A percentile compares a stretch with the other conserved stretches of the same genome.
Conservation (phyloP, 2,329 filamentous ascomycete genomes). For the Cytospora piceicola region DNA sequence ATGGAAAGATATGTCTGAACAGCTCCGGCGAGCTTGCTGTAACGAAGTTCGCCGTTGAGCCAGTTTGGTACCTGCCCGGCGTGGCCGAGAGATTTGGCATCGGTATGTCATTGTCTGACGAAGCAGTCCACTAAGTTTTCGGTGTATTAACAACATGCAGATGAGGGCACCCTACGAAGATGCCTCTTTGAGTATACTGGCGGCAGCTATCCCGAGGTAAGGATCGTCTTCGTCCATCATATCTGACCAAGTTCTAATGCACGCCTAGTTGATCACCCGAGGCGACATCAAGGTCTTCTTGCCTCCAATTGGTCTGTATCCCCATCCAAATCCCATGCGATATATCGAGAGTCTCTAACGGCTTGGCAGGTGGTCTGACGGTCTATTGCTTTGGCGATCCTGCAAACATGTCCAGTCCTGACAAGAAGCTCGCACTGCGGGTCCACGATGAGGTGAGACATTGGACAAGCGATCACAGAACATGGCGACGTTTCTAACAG, state of each 20-base stretch:
- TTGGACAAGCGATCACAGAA: background rate
- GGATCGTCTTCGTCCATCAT: slow-evolving; percentile 10
- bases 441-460: slow-evolving; percentile 68
- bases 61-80: slow-evolving; percentile 85
- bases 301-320: slow-evolving; percentile 75
- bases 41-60: slow-evolving; percentile 96
- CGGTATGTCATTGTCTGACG: slow-evolving; percentile 50
- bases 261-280: slow-evolving; percentile 76
- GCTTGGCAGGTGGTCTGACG: slow-evolving; percentile 71
- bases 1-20: slow-evolving; percentile 91
- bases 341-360: slow-evolving; percentile 33
- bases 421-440: slow-evolving; percentile 77
- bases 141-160: slow-evolving; percentile 47
- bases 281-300: slow-evolving; percentile 94
- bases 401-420: slow-evolving; percentile 88
- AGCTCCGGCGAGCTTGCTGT: slow-evolving; percentile 85
- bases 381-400: slow-evolving; percentile 98
- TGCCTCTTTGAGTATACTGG: slow-evolving; percentile 94
- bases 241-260: slow-evolving; percentile 25
- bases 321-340: background rate
- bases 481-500: slow-evolving; percentile 3
- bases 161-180: slow-evolving; percentile 83
- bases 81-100: slow-evolving; percentile 94
- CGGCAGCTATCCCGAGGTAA: slow-evolving; percentile 86
- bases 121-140: slow-evolving; percentile 10